phyloP scores from a whole-genome alignment of 768 basidiomycete species.

The Botryobasidium botryosum region DNA sequence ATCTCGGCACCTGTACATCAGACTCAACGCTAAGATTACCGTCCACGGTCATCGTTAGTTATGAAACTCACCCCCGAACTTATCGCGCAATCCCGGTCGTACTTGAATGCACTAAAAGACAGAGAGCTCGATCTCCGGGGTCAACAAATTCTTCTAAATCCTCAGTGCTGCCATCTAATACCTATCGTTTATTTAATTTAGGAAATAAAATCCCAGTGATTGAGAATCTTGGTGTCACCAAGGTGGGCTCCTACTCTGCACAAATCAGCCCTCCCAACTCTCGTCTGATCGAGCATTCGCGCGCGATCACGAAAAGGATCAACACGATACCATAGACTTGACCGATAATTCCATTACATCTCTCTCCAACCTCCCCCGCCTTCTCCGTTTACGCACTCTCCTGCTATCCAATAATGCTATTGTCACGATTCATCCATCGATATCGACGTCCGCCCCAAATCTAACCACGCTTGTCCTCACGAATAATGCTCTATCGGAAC shows the following conservation, averaged over 20 bases:
- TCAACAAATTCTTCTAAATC: slow-evolving; percentile 21
- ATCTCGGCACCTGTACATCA: no score
- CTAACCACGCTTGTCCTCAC: slow-evolving; percentile 69
- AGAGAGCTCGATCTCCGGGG: slow-evolving; percentile 86
- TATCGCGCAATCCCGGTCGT: slow-evolving; percentile 61
- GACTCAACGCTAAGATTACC: no score
- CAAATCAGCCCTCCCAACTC: no score
- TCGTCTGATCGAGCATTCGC: neutral
- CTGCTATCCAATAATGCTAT: slow-evolving; percentile 84
- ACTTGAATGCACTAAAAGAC: slow-evolving; percentile 71
- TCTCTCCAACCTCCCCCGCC: slow-evolving; percentile 72
- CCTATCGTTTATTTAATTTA: slow-evolving; percentile 21
- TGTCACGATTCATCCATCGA: slow-evolving; percentile 61
- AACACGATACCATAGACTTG: slow-evolving; percentile 85
- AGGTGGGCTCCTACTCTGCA: slow-evolving; percentile 30
- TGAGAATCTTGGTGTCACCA: slow-evolving; percentile 91
- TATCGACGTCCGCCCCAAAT: slow-evolving; percentile 72
- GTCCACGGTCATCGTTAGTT: no score
- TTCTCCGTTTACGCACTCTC: slow-evolving; percentile 69
- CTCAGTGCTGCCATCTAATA: neutral
- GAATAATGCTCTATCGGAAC: slow-evolving; percentile 61
- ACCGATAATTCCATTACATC: slow-evolving; percentile 78
- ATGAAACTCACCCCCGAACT: slow-evolving; percentile 95
- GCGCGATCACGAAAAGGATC: slow-evolving; percentile 37
- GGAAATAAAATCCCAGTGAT: slow-evolving; percentile 90